Evolutionary conservation across 805 yeast genomes (phyloP).

Genomic region (Spathaspora girioi): DNA sequence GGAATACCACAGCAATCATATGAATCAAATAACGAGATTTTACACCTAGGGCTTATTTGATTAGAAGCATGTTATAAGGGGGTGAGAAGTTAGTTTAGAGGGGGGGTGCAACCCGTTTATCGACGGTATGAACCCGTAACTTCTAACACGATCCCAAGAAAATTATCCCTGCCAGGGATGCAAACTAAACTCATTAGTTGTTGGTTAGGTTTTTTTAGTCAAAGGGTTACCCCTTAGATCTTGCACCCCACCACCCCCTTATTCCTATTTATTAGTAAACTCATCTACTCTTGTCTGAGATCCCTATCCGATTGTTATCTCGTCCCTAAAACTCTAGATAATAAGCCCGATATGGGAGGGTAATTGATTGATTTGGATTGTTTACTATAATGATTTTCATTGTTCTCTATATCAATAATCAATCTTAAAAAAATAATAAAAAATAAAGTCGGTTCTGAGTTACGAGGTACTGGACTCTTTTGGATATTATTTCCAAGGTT

Average conservation of each 20-base stretch:
- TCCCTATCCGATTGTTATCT: neutral
- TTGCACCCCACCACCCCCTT: neutral
- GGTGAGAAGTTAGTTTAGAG: too few species aligned
- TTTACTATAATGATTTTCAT: neutral
- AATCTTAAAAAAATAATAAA: neutral
- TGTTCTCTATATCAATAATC: neutral
- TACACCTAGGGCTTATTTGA: too few species aligned
- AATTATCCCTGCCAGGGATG: neutral
- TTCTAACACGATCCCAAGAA: too few species aligned
- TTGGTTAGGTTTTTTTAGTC: neutral
- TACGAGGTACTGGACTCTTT: neutral
- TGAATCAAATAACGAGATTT: neutral
- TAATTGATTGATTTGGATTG: neutral
- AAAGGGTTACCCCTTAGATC: neutral
- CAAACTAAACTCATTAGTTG: too few species aligned
- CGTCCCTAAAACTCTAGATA: neutral
- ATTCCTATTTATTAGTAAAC: neutral
- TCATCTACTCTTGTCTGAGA: neutral
- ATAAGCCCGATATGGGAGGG: neutral
- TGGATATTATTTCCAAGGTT: too few species aligned
- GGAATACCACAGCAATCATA: neutral
- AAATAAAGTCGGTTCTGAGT: neutral
- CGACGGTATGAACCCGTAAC: too few species aligned
- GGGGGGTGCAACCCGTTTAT: too few species aligned
- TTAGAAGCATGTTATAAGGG: too few species aligned